Evolutionary conservation across 495 filamentous ascomycete species (phyloP).

Genomic region (Neurospora cerealis): DNA sequence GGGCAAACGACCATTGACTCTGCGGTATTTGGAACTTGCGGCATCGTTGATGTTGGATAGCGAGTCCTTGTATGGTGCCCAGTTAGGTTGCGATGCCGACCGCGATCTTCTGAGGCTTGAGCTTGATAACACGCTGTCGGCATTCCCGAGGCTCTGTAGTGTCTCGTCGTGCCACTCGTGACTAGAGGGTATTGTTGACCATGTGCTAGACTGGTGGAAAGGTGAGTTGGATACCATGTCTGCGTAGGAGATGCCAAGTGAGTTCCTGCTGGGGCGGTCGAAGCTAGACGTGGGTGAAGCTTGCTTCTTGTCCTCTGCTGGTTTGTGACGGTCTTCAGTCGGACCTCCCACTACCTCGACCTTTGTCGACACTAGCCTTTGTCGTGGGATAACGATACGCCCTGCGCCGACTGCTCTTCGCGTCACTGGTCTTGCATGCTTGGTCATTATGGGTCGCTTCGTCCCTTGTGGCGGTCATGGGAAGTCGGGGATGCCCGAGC

Average conservation of each 20-base stretch:
- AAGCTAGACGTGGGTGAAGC: not conserved
- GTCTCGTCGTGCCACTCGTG: not conserved
- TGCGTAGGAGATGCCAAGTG: slow-evolving; percentile 25
- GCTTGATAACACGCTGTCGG: not conserved
- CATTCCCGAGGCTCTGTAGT: not conserved
- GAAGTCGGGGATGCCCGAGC: not conserved
- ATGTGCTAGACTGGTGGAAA: slow-evolving; percentile 13
- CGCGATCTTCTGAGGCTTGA: not conserved
- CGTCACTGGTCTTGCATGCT: not conserved
- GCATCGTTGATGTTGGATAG: slow-evolving; percentile 4
- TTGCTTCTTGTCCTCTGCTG: not conserved
- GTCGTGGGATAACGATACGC: not conserved
- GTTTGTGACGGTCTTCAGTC: not conserved
- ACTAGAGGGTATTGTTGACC: slow-evolving; percentile 7
- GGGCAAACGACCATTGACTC: not conserved
- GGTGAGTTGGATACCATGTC: slow-evolving; percentile 16
- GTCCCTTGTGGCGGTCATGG: not conserved
- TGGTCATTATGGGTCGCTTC: not conserved
- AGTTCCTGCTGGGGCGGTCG: slow-evolving; percentile 8
- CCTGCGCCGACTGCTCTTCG: not conserved
- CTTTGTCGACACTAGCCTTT: not conserved
- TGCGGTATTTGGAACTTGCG: not conserved
- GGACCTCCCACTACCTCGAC: not conserved
- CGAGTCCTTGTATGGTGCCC: slow-evolving; percentile 10
- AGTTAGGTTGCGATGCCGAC: slow-evolving; percentile 4